Conservation (phyloP, 2,329 filamentous ascomycete genomes). For the Domatiomyces globalis region DNA sequence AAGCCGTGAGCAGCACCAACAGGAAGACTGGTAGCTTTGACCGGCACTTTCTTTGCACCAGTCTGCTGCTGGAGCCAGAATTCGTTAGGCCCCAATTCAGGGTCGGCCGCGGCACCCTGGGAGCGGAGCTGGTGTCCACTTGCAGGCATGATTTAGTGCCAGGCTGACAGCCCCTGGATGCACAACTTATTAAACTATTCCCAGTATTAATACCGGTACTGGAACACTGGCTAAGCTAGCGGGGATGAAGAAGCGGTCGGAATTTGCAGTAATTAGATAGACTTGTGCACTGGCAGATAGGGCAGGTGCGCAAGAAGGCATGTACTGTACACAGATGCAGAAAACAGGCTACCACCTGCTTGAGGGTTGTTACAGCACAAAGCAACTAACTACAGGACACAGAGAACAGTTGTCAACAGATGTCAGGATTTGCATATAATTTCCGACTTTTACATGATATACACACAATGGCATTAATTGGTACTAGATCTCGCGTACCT, state of each 20-base stretch:
- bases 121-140: not conserved
- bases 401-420: too few species aligned
- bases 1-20: not conserved
- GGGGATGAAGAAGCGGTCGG: too few species aligned
- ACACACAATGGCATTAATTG: not conserved
- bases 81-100: not conserved
- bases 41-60: not conserved
- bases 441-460: not conserved
- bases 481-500: conserved; percentile 27
- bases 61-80: not conserved
- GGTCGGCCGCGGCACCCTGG: not conserved
- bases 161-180: not conserved
- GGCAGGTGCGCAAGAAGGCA: too few species aligned
- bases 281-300: too few species aligned
- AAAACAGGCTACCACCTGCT: too few species aligned
- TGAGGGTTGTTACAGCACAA: too few species aligned
- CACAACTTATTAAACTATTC: too few species aligned
- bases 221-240: too few species aligned
- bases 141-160: not conserved
- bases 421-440: not conserved
- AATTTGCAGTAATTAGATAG: too few species aligned
- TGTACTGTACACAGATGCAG: too few species aligned
- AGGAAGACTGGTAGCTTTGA: not conserved
- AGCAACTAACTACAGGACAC: too few species aligned
- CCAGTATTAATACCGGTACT: too few species aligned